phyloP scores from a whole-genome alignment of 441 rosid genomes.

The Syzygium malaccense region DNA sequence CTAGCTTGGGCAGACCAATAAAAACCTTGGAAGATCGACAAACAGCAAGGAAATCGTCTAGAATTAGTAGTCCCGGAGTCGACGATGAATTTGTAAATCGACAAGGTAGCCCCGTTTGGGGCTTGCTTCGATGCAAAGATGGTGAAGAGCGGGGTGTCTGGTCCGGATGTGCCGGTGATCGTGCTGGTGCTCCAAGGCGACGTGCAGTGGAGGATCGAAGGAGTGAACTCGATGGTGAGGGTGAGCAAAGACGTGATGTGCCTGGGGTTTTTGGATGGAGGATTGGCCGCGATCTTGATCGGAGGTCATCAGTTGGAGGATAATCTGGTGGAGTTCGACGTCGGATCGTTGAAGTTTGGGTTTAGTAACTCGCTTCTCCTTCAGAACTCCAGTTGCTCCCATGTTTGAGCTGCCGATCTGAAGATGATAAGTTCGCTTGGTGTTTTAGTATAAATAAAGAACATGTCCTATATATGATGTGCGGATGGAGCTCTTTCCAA shows the following conservation, averaged over 20 bases:
- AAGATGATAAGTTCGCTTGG: neutral
- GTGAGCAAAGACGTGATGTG: slow-evolving; percentile 28
- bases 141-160: slow-evolving; percentile 8
- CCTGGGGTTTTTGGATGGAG: slow-evolving; percentile 51
- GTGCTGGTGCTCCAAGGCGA: neutral
- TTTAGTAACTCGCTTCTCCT: neutral
- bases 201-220: slow-evolving; percentile 36
- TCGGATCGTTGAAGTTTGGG: neutral
- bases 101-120: slow-evolving; percentile 34
- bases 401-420: neutral
- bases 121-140: slow-evolving; percentile 22
- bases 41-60: too few species aligned
- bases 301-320: slow-evolving; percentile 56
- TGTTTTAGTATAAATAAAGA: neutral
- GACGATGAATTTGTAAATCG: too few species aligned
- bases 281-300: slow-evolving; percentile 25
- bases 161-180: neutral
- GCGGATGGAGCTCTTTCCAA: neutral
- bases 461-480: neutral
- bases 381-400: neutral
- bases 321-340: slow-evolving; percentile 26
- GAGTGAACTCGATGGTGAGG: slow-evolving; percentile 46
- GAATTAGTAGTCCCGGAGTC: too few species aligned
- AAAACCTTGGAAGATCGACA: too few species aligned
- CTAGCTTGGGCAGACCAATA: too few species aligned